Conservation (phyloP, 2,329 filamentous ascomycete genomes). For the Diaporthe aspalathi region DNA sequence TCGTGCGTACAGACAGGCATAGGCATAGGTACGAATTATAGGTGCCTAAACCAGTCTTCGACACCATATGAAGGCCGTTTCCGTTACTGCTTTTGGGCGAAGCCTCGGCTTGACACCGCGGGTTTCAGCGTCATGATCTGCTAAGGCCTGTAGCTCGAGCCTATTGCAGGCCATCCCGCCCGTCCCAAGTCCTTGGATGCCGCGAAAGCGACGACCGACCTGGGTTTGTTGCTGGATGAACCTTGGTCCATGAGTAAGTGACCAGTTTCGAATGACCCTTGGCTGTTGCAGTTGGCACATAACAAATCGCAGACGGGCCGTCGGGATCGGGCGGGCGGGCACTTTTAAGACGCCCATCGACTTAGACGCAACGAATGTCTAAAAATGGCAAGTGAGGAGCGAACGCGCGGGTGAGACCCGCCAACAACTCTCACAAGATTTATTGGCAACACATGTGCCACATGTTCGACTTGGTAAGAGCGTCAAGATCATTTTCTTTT, state of each 20-base stretch:
- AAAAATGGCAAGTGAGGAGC: neutral
- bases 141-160: slow-evolving; percentile 1
- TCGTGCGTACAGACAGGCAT: neutral
- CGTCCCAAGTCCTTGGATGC: slow-evolving; percentile 19
- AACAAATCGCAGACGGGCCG: slow-evolving; percentile 15
- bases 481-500: neutral
- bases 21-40: no score
- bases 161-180: slow-evolving; percentile 22
- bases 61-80: neutral
- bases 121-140: slow-evolving; percentile 15
- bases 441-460: neutral
- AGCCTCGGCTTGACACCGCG: slow-evolving; percentile 6
- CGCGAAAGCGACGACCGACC: neutral
- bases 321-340: neutral
- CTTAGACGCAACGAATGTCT: neutral
- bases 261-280: slow-evolving; percentile 6
- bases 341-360: neutral
- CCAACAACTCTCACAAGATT: neutral
- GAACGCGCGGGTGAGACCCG: neutral
- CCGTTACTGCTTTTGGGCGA: neutral
- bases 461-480: neutral
- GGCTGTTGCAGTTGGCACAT: slow-evolving; percentile 14
- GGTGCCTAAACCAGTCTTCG: neutral
- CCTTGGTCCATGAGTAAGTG: slow-evolving; percentile 18
- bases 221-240: slow-evolving; percentile 9